Evolutionary conservation across 306 rosid species (phyloP).

Genomic region (Castanospermum australe): DNA sequence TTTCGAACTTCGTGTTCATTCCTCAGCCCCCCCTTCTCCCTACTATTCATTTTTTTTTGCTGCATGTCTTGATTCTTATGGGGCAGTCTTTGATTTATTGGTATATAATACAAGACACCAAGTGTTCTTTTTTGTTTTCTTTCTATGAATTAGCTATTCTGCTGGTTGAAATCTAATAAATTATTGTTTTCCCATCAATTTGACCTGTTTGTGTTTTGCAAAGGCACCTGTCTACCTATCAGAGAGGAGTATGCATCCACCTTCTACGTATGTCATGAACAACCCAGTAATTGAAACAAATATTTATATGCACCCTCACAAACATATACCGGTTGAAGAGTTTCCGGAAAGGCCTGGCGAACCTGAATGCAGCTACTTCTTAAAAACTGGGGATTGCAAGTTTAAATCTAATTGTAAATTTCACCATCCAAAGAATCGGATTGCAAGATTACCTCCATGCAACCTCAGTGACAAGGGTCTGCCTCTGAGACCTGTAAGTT

Average conservation of each 20-base stretch:
- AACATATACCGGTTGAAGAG: conserved; percentile 51
- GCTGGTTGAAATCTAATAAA: background rate
- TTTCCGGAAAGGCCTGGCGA: conserved; percentile 93
- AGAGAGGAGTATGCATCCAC: conserved; percentile 65
- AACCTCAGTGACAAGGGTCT: conserved; percentile 83
- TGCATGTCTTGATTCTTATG: background rate
- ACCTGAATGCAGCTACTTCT: conserved; percentile 83
- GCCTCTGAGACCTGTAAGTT: conserved; percentile 93
- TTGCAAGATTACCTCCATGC: conserved; percentile 45
- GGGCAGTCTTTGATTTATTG: background rate
- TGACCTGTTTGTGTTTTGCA: conserved; percentile 34
- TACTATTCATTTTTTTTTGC: background rate
- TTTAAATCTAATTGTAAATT: conserved; percentile 81
- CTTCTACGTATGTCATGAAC: conserved; percentile 57
- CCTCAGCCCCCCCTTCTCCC: background rate
- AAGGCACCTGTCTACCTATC: conserved; percentile 71
- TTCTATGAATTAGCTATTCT: background rate
- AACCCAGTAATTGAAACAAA: conserved; percentile 56
- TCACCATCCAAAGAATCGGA: conserved; percentile 82
- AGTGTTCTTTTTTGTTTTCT: background rate
- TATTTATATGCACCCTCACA: conserved; percentile 52
- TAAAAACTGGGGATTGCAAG: conserved; percentile 92
- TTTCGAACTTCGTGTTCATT: background rate
- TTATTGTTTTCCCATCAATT: conserved; percentile 16
- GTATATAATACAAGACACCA: background rate